Evolutionary conservation across 192 early-diverging fungal genomes (phyloP), one percentile per base, ranked within the genome.

Genomic region (Coemansia brasiliensis): DNA sequence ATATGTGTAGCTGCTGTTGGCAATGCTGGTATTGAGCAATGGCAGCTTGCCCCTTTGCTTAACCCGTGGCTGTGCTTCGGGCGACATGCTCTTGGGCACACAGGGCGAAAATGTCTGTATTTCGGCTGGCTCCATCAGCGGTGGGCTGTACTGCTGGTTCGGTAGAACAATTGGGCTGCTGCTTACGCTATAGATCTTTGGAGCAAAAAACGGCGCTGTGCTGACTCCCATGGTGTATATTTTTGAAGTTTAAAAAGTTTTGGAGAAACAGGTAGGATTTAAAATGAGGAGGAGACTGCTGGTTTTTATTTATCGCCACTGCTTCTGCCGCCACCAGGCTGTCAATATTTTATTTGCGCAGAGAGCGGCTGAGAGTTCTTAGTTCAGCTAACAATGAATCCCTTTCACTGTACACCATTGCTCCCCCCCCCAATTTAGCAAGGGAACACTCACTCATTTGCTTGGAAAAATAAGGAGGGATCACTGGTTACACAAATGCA

Each of bases 71-170:
- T 39, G 52, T 8, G 21, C 37, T 4, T 2, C 13, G 9, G 39
- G 38, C 39, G 58, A 60, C 11, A 35, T 35, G 58, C 48, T 60
- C 25, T 51, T 40, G 12, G 35, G 15, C 44, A 18, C 22, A 45
- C 18, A 16, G 21, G 16, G 21, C 5, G 39, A 35, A 8, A 13
- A 17, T 9, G 37, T 16, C 17, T 53, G 52, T 7, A 18, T 13
- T 16, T n/a, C 32, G 2, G 32, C 32, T 7, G 32, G 32, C 32
- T 35, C 32, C 6, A 7, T 7, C 32, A 35, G 32, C 32, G 32
- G 32, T 10, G 32, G 32, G 41, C 41, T 43, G 41, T 43, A 5
- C 16, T 43, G 20, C 41, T 16, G 52, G 21, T 37, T 15, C 12
- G 6, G 52, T 37, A 21, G 35, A 20, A 53, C 39, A 3, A 39